Base-by-base conservation (phyloP, 2,329 filamentous ascomycete species). In the Aspergillus sp. region DNA sequence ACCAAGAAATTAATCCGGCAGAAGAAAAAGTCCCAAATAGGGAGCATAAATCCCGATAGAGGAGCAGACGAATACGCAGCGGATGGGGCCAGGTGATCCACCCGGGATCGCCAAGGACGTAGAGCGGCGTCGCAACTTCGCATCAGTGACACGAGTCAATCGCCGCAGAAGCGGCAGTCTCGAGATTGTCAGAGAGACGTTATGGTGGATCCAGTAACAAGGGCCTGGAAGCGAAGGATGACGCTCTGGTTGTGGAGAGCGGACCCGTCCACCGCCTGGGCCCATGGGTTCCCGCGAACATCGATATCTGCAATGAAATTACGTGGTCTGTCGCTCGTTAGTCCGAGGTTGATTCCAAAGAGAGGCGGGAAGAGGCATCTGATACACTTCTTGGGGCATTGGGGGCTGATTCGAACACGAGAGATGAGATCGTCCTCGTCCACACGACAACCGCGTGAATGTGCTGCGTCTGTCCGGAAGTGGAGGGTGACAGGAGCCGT, bases 151-250 rank as follows among this genome's bases (percentile, higher is more conserved):
- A 30, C 26, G 26, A 30, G 26, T 30, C 26, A 30, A 30, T 11
- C 26, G 26, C 26, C 8, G 10, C 26, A 30, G 26, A 1, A 30
- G 26, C 26, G 11, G 14, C 16, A 30, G 47, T 51, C 49, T 53
- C 53, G 53, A 58, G 56, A 56, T 60, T 54, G 58, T 47, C 24
- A 35, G 45, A 43, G 41, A 55, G 47, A 49, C 56, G 50, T 51
- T 48, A 51, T 30, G 53, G 61, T 59, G 58, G 56, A 43, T 49
- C 53, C 53, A 58, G 35, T 51, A 53, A 49, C 45, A 54, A 54
- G 30, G 60, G 64, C 58, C 61, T 66, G 63, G 63, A 66, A 58
- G 60, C 53, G 53, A 56, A 61, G 58, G 56, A 57, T 59, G 62
- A 66, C 62, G 63, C 60, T 51, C 53, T 42, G 49, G 52, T 45